Evolutionary conservation across 2,329 filamentous ascomycete genomes (phyloP).

Genomic region (Helotiales sp.): DNA sequence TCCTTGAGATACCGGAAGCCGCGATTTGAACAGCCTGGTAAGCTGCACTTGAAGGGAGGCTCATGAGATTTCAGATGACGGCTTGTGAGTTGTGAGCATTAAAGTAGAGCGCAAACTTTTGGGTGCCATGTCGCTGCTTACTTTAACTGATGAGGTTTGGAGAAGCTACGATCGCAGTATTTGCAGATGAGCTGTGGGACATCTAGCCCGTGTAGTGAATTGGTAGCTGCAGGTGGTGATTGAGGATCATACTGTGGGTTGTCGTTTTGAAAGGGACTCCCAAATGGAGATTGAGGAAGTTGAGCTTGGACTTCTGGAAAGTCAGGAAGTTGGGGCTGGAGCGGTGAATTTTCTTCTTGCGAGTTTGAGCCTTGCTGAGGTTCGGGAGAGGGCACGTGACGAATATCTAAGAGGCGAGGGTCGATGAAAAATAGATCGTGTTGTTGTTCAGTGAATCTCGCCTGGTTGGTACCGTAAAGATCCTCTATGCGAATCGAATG

Average conservation of each 20-base stretch:
- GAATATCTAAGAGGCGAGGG: constrained; percentile 1
- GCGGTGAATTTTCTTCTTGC: background rate
- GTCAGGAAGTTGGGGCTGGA: background rate
- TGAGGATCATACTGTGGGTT: background rate
- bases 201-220: background rate
- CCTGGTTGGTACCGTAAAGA: background rate
- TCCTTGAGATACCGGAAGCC: background rate
- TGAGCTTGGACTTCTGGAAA: background rate
- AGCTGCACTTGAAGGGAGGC: background rate
- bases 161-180: background rate
- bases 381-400: background rate
- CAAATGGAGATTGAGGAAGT: background rate
- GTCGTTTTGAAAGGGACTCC: background rate
- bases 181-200: background rate
- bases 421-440: background rate
- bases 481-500: constrained; percentile 1
- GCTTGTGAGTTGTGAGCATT: background rate
- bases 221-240: background rate
- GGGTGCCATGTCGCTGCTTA: background rate
- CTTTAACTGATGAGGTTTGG: background rate
- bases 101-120: background rate
- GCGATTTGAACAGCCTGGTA: background rate
- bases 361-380: background rate
- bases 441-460: background rate
- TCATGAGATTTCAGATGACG: background rate